Evolutionary conservation across 352 stramenopile genomes (phyloP).

Genomic region (Phytophthora sp.): DNA sequence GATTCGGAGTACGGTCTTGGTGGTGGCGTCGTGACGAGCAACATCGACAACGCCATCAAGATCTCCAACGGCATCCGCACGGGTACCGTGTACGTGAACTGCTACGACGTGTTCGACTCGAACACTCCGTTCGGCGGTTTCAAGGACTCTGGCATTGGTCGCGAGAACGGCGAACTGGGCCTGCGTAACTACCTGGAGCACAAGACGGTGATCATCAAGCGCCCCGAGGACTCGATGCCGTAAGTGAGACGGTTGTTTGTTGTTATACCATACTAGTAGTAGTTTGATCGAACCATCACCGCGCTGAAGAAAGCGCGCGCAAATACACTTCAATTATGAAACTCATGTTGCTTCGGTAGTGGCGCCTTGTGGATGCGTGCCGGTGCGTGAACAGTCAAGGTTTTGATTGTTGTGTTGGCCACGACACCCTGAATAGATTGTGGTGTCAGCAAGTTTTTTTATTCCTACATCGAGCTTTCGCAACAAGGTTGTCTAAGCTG

Average conservation of each 20-base stretch:
- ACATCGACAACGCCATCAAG: conserved; percentile 82
- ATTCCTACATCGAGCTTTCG: too few species aligned
- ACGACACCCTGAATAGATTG: too few species aligned
- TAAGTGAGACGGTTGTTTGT: background rate
- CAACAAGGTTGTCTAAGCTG: too few species aligned
- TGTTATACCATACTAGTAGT: background rate
- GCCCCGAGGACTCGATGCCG: background rate
- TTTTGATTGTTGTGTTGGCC: too few species aligned
- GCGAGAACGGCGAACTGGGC: conserved; percentile 29
- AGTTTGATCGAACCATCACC: background rate
- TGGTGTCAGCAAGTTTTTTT: too few species aligned
- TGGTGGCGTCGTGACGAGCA: conserved; percentile 88
- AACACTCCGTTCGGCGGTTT: conserved; percentile 87
- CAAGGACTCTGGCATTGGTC: conserved; percentile 86
- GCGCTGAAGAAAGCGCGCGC: background rate
- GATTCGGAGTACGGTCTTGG: conserved; percentile 87
- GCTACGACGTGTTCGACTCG: conserved; percentile 89
- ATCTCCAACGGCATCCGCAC: conserved; percentile 36
- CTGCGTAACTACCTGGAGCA: conserved; percentile 3
- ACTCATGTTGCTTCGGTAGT: too few species aligned
- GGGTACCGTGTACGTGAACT: conserved; percentile 92
- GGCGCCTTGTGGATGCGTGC: too few species aligned
- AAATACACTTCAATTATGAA: too few species aligned
- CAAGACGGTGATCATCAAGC: background rate
- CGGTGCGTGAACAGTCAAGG: too few species aligned